Conservation (phyloP, 2,329 filamentous ascomycete species). For the Raffaelea ambrosiae region DNA sequence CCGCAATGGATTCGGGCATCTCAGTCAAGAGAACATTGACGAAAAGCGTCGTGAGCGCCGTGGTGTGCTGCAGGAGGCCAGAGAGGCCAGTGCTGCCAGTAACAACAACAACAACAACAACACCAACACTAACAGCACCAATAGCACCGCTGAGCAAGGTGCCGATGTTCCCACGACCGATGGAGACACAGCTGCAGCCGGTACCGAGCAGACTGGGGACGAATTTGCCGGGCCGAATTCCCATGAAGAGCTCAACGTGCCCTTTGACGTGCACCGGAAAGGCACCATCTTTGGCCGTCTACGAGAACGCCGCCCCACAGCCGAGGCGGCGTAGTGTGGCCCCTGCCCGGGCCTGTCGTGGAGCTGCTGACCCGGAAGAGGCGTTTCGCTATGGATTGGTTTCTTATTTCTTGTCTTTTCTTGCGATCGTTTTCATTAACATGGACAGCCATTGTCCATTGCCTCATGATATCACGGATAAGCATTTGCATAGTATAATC, state of each 20-base stretch:
- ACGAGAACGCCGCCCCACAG: slow-evolving; percentile 23
- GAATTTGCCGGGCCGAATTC: background rate
- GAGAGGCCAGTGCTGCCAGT: slow-evolving; percentile 23
- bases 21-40: slow-evolving; percentile 77
- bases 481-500: background rate
- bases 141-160: too few species aligned
- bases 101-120: background rate
- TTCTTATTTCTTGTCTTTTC: background rate
- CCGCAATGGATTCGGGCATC: slow-evolving; percentile 69
- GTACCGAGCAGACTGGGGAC: background rate
- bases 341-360: background rate
- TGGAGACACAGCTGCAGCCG: background rate
- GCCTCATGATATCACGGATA: background rate
- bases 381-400: background rate
- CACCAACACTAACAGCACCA: too few species aligned
- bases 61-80: slow-evolving; percentile 37
- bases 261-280: slow-evolving; percentile 26
- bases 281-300: slow-evolving; percentile 37
- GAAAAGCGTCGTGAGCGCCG: slow-evolving; percentile 62
- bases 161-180: background rate
- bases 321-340: slow-evolving; percentile 21
- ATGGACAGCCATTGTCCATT: too few species aligned
- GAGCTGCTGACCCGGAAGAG: background rate
- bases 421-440: background rate
- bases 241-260: slow-evolving; percentile 13